phyloP scores from a whole-genome alignment of 225 moss, liverwort and hornwort species.

The Pseudoscleropodium purum region DNA sequence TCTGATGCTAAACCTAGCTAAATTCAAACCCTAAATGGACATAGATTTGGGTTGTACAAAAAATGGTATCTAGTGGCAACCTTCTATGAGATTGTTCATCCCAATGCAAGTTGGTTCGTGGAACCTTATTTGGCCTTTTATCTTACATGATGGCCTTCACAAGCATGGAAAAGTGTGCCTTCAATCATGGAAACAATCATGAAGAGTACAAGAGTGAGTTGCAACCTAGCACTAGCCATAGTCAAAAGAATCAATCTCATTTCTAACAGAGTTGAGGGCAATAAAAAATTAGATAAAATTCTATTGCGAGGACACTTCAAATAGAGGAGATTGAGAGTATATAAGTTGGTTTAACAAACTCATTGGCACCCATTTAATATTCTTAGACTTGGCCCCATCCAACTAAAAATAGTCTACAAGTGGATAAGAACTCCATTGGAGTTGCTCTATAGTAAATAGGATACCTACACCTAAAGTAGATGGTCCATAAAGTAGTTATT shows the following conservation, averaged over 20 bases:
- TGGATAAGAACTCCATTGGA: background rate
- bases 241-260: background rate
- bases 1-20: background rate
- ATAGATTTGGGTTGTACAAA: rapidly evolving
- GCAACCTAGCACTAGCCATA: background rate
- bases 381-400: background rate
- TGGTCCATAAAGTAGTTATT: background rate
- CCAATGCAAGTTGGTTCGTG: rapidly evolving
- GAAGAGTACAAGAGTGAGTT: background rate
- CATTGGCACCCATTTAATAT: background rate
- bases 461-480: background rate
- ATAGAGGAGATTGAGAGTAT: rapidly evolving
- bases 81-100: rapidly evolving
- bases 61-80: rapidly evolving
- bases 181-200: background rate
- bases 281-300: background rate
- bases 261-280: rapidly evolving
- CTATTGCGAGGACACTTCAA: rapidly evolving
- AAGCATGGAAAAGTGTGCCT: rapidly evolving
- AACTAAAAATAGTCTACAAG: rapidly evolving
- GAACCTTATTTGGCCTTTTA: background rate
- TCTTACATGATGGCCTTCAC: too few species aligned
- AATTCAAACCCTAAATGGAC: rapidly evolving
- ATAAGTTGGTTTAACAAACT: background rate
- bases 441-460: rapidly evolving